A percentile compares a stretch with the other conserved stretches of the same genome.
phyloP scores from a whole-genome alignment of 441 rosid species.

The Gossypium gossypioides region DNA sequence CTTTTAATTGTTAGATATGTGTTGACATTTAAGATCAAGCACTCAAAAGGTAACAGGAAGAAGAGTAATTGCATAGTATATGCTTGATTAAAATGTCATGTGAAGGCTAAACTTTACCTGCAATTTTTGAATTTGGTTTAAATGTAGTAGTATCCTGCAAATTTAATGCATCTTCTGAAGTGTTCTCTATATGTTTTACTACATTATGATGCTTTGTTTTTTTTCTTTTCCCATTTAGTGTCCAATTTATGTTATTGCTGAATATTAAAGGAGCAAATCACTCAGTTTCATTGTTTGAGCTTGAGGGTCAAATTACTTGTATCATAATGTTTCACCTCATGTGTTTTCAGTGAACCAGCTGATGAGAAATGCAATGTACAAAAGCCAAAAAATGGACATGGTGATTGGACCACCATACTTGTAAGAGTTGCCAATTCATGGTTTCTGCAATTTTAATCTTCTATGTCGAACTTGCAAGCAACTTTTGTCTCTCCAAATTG shows the following conservation, averaged over 20 bases:
- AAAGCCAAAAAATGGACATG: slow-evolving; percentile 29
- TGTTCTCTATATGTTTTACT: background rate
- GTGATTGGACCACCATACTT: slow-evolving; percentile 60
- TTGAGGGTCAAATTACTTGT: background rate
- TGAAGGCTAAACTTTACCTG: background rate
- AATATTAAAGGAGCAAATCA: background rate
- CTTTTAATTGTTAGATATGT: background rate
- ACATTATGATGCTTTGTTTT: no score
- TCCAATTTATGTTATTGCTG: background rate
- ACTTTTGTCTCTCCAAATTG: background rate
- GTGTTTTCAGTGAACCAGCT: slow-evolving; percentile 56
- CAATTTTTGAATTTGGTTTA: background rate
- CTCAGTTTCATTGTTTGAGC: background rate
- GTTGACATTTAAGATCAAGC: background rate
- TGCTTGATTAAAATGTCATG: background rate
- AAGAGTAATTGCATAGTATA: background rate
- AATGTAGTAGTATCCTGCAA: background rate
- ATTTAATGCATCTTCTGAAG: background rate
- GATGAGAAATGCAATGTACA: slow-evolving; percentile 40
- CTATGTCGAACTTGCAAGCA: background rate
- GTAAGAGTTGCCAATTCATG: slow-evolving; percentile 27
- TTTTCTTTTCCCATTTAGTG: background rate
- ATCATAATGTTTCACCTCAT: background rate
- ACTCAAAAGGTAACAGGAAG: background rate
- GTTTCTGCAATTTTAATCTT: background rate